Conservation (phyloP, 495 filamentous ascomycete species). For the Penicillium soppii region DNA sequence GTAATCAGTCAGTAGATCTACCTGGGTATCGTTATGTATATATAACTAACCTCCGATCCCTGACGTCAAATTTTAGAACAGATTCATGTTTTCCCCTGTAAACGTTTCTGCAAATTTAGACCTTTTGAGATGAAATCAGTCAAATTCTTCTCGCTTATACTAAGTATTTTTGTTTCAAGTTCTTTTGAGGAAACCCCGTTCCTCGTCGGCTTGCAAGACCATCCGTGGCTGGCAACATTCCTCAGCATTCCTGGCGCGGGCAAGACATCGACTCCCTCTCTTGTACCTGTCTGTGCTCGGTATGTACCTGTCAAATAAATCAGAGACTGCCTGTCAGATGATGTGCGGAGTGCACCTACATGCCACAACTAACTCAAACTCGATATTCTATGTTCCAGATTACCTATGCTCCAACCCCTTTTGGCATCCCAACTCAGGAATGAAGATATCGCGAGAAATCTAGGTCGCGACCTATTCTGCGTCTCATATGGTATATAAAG, state of each 20-base stretch:
- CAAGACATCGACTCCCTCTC: not conserved
- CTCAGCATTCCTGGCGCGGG: constrained; percentile 6
- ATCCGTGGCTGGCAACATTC: constrained; percentile 17
- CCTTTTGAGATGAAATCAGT: too few relatives aligned
- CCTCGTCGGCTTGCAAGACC: constrained; percentile 1
- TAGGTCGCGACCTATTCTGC: not conserved
- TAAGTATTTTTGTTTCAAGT: too few relatives aligned
- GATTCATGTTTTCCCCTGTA: too few relatives aligned
- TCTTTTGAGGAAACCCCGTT: not conserved
- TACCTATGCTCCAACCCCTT: not conserved
- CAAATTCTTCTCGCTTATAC: too few relatives aligned
- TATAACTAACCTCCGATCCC: too few relatives aligned
- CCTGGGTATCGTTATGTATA: too few relatives aligned
- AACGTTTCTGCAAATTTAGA: too few relatives aligned
- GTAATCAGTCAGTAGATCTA: too few relatives aligned
- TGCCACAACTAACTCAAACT: not conserved
- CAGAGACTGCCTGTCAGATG: not conserved
- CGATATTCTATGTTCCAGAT: not conserved
- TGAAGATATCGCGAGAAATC: constrained; percentile 5
- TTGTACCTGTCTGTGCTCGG: not conserved
- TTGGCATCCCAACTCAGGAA: constrained; percentile 9
- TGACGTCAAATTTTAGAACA: too few relatives aligned
- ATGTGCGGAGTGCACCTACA: not conserved
- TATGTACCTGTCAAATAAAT: not conserved
- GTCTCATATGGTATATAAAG: not conserved